Evolutionary conservation across 139 green algal genomes (phyloP).

Genomic region (Chlorella sorokiniana): DNA sequence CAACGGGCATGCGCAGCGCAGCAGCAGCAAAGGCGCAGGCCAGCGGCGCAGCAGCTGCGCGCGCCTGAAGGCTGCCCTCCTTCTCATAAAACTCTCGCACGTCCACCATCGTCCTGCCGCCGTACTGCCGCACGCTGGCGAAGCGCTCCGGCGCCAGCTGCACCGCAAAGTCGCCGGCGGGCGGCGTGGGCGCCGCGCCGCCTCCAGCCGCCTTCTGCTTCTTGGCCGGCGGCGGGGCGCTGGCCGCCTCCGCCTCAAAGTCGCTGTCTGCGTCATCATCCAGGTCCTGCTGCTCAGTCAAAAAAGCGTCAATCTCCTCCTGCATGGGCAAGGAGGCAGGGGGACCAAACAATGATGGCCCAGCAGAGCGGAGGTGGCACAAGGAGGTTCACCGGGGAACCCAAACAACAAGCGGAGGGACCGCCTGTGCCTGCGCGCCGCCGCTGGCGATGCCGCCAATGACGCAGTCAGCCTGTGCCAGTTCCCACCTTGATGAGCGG

Average conservation of each 20-base stretch:
- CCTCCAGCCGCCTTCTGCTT: neutral
- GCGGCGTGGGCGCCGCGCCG: neutral
- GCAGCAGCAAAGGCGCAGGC: neutral
- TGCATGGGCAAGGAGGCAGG: no score
- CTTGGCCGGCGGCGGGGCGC: neutral
- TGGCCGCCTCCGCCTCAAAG: neutral
- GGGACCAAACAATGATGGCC: neutral
- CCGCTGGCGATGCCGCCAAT: no score
- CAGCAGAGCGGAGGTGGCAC: neutral
- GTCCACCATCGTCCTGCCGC: constrained; percentile 43
- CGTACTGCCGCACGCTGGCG: constrained; percentile 38
- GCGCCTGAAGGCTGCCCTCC: constrained; percentile 18
- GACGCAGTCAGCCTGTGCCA: no score
- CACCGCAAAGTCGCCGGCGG: neutral
- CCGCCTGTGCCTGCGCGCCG: no score
- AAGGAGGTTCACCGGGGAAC: no score
- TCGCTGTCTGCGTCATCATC: constrained; percentile 3
- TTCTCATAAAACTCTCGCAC: constrained; percentile 68
- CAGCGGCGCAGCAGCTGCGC: neutral
- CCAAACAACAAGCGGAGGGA: no score
- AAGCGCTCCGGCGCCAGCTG: constrained; percentile 38
- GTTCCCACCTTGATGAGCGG: constrained; percentile 31
- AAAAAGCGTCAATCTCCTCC: constrained; percentile 39
- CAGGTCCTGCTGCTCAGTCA: constrained; percentile 15
- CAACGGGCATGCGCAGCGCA: neutral